Percentiles rank a stretch among this genome's conserved stretches.
These are phyloP conservation scores for Phytophthora aleatoria DNA, from an alignment of 352 stramenopile genomes.

Conservation along the genomic window DNA sequence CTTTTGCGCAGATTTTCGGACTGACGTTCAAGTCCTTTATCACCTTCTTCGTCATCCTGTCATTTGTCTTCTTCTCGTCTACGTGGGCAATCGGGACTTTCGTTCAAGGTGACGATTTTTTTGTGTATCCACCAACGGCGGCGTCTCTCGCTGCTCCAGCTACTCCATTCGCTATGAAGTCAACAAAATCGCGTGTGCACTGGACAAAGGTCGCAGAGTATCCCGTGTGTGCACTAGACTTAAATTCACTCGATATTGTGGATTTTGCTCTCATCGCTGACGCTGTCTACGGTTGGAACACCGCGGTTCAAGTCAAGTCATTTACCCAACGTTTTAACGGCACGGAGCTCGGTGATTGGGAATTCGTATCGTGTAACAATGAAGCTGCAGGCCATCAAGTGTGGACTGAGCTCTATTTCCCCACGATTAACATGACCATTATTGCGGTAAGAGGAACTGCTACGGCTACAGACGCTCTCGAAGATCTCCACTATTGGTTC, in stretches of 20 bases:
- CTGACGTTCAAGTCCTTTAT: conserved; percentile 88
- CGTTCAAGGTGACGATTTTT: conserved; percentile 83
- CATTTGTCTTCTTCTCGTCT: conserved; percentile 89
- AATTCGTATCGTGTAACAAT: conserved; percentile 79
- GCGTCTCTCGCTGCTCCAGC: conserved; percentile 20
- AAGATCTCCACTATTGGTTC: conserved; percentile 90
- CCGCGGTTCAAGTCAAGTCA: conserved; percentile 68
- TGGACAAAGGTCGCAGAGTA: conserved; percentile 72
- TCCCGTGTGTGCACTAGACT: conserved; percentile 77
- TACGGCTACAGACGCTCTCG: conserved; percentile 80
- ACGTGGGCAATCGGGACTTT: conserved; percentile 89
- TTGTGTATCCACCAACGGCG: conserved; percentile 62
- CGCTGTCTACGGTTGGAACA: conserved; percentile 82
- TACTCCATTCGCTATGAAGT: conserved; percentile 25
- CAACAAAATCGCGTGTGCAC: conserved; percentile 12
- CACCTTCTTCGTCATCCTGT: conserved; percentile 82
- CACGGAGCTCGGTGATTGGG: conserved; percentile 75
- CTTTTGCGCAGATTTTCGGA: conserved; percentile 68
- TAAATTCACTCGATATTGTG: conserved; percentile 68
- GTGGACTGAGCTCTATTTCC: conserved; percentile 87
- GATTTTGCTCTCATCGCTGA: conserved; percentile 89
- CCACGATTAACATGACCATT: conserved; percentile 84
- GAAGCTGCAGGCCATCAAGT: conserved; percentile 69
- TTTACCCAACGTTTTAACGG: conserved; percentile 84
- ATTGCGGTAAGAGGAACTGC: conserved; percentile 83